phyloP scores from a whole-genome alignment of 148 eudicot genomes.

The Rhododendron williamsianum region DNA sequence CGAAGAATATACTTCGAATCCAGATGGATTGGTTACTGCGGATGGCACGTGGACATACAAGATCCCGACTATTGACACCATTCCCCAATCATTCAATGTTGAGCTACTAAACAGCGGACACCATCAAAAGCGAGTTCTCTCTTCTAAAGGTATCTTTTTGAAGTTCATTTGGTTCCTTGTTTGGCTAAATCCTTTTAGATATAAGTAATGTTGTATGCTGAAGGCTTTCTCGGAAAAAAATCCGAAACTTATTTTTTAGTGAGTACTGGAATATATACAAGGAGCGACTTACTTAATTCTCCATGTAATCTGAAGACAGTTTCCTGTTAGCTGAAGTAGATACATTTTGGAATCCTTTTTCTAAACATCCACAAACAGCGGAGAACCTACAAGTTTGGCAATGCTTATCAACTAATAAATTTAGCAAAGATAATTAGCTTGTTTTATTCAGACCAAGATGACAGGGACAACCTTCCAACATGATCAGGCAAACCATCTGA shows the following conservation, averaged over 20 bases:
- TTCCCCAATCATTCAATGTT: slow-evolving; percentile 68
- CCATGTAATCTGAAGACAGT: not conserved
- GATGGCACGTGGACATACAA: slow-evolving; percentile 88
- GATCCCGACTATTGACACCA: slow-evolving; percentile 85
- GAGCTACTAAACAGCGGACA: slow-evolving; percentile 73
- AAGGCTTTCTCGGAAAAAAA: not conserved
- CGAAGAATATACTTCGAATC: slow-evolving; percentile 61
- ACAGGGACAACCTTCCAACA: not conserved
- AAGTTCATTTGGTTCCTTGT: not conserved
- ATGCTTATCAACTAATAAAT: not conserved
- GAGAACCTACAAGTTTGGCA: not conserved
- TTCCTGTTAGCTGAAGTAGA: not conserved
- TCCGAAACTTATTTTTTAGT: not conserved
- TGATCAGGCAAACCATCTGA: not conserved
- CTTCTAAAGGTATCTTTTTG: slow-evolving; percentile 64
- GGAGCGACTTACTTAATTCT: not conserved
- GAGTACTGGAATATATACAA: not conserved
- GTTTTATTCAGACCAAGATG: not conserved
- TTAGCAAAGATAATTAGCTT: not conserved
- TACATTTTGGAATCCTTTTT: not conserved
- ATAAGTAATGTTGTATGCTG: not conserved
- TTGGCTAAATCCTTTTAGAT: not conserved
- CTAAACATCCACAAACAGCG: not conserved
- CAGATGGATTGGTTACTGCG: slow-evolving; percentile 59
- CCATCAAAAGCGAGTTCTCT: slow-evolving; percentile 69